A percentile compares a stretch with the other conserved stretches of the same genome.
These are phyloP conservation scores for Chalciporus sp. DNA, from an alignment of 1,284 basidiomycete genomes.

Conservation along the genomic window DNA sequence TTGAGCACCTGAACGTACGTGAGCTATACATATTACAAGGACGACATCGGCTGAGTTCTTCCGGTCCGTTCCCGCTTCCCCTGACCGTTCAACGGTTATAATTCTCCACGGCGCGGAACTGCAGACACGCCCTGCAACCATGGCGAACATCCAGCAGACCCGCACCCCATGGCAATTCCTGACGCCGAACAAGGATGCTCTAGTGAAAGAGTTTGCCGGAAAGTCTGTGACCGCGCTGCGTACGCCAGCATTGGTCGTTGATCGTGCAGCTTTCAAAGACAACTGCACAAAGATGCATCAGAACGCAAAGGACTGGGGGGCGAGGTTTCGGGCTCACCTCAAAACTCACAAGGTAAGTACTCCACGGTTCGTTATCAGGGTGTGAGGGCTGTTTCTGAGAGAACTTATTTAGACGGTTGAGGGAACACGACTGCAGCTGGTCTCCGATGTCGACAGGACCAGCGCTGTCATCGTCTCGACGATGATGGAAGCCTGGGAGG, in stretches of 20 bases:
- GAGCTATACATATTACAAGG: background rate
- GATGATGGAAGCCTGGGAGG: conserved; percentile 75
- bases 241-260: conserved; percentile 80
- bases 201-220: conserved; percentile 64
- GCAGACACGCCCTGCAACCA: conserved; percentile 7
- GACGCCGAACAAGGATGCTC: conserved; percentile 52
- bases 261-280: conserved; percentile 64
- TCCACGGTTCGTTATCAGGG: background rate
- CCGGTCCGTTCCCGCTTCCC: background rate
- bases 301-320: conserved; percentile 64
- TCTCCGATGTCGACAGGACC: conserved; percentile 54
- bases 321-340: conserved; percentile 78
- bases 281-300: conserved; percentile 78
- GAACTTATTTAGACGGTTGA: conserved; percentile 59
- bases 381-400: conserved; percentile 6
- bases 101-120: background rate
- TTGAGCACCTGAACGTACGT: background rate
- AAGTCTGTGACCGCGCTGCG: conserved; percentile 60
- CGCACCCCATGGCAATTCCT: conserved; percentile 50
- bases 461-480: conserved; percentile 77
- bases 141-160: conserved; percentile 43
- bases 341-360: conserved; percentile 76
- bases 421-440: conserved; percentile 70
- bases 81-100: conserved; percentile 10
- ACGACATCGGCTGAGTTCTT: background rate